Base-by-base conservation (phyloP, 148 eudicot species). In the Persicaria tinctoria region DNA sequence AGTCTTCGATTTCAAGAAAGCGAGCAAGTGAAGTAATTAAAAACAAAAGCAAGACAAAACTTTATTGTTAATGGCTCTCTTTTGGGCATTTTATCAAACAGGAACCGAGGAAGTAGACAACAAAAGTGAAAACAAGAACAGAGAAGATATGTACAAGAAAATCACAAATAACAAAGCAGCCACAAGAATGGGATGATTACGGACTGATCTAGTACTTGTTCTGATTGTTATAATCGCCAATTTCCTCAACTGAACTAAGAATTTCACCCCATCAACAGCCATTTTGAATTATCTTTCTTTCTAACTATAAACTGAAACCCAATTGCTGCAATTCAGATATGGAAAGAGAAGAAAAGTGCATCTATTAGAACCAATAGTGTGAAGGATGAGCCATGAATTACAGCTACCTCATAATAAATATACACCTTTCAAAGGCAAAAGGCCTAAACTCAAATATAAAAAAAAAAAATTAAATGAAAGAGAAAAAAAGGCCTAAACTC, bases 81-180 rank as follows among this genome's bases (percentile, higher is more conserved):
- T n/a, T n/a, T n/a, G n/a, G n/a, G n/a, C n/a, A n/a, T n/a, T n/a
- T n/a, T n/a, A n/a, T n/a, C 90, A 88, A 50, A 88, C 82, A 81
- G 88, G 88, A 54, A 90, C 87, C 83, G 96, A 92, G 8, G 90
- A 88, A 1, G 83, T 81, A 81, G 89, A 85, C 32, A 88, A 84
- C 78, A 90, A 82, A 8, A 88, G 27, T 3, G 84, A 85, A 78
- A 90, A 90, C 81, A 90, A 16, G 64, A 81, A 82, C 60, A 92
- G 96, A 64, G 73, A 85, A 57, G 84, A 85, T 82, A 83, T 85
- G 78, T 90, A 78, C 86, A 90, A 66, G 60, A 73, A 80, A 6
- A 87, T 55, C 74, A 87, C 56, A 54, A 88, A 78, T 74, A 85
- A 70, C 53, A 83, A 62, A 76, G 76, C 56, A 64, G 88, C 89